These are phyloP conservation scores for Gamarada debralockiae DNA, from an alignment of 495 filamentous ascomycete genomes.

Conservation along the genomic window DNA sequence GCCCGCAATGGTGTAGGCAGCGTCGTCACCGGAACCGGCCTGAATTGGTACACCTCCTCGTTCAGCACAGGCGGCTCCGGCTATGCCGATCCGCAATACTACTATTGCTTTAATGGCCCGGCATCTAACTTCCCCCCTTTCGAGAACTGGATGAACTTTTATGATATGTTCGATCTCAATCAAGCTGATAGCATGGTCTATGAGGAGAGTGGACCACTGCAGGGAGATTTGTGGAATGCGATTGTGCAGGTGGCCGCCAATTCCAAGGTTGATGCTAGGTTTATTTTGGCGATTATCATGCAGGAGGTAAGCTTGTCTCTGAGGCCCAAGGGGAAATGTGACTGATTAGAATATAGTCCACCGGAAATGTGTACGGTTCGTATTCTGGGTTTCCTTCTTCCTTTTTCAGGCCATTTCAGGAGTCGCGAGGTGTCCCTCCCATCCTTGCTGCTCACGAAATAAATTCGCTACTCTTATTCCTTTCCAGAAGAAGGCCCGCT, in stretches of 20 bases:
- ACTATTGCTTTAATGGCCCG: slow-evolving; percentile 20
- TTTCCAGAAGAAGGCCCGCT: too few relatives aligned
- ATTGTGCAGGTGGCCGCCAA: slow-evolving; percentile 34
- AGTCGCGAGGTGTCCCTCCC: too few relatives aligned
- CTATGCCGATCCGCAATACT: slow-evolving; percentile 18
- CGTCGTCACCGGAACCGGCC: slow-evolving; percentile 16
- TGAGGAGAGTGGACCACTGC: background rate
- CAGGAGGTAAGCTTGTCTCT: slow-evolving; percentile 42
- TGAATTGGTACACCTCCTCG: slow-evolving; percentile 19
- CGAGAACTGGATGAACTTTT: slow-evolving; percentile 26
- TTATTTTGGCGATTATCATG: slow-evolving; percentile 45
- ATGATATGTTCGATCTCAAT: slow-evolving; percentile 23
- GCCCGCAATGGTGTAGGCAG: slow-evolving; percentile 12
- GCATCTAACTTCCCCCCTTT: slow-evolving; percentile 23
- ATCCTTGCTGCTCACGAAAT: too few relatives aligned
- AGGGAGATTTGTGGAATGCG: slow-evolving; percentile 29
- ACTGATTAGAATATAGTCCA: background rate
- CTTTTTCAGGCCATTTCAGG: too few relatives aligned
- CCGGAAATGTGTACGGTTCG: slow-evolving; percentile 3
- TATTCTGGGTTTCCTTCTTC: too few relatives aligned
- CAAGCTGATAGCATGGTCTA: slow-evolving; percentile 1
- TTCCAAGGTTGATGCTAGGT: slow-evolving; percentile 37
- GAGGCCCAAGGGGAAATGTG: too few relatives aligned
- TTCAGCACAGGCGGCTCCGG: slow-evolving; percentile 14
- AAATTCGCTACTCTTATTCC: too few relatives aligned